Base-by-base conservation (phyloP, 257 asterid genomes). In the Mentha longifolia region DNA sequence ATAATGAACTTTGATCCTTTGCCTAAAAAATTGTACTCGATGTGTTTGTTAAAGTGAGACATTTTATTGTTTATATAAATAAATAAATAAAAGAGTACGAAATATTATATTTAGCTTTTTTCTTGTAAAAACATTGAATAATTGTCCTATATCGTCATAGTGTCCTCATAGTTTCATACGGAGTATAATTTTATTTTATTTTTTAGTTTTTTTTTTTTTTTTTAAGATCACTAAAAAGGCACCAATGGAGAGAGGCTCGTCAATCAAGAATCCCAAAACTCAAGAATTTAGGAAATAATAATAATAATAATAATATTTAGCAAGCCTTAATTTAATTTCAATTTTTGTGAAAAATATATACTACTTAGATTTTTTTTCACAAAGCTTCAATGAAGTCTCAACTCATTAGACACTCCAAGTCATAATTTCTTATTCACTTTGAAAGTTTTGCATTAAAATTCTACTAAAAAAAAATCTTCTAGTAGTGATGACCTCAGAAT, bases 241-340 rank as follows among this genome's bases (percentile, higher is more conserved):
- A 7, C 54, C 68, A 42, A 41, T 42, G 37, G 68, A 19, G 54
- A 13, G 52, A 19, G 50, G 54, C 58, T 19, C 28, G 0, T 65
- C 43, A 28, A 22, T 64, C 69, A 45, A 64, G 69, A 64, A 20
- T 64, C 57, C 39, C 39, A 61, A 61, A 16, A 61, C 67, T 61
- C 67, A 35, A n/a, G 66, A 60, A 35, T 60, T n/a, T n/a, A 31
- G 43, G 8, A 6, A 55, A 10, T 25, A 17, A 4, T 15, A 31
- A 11, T 3, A 58, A 31, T 58, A 58, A 28, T 6, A 56, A 22
- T 22, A 22, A 22, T 22, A 22, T 0, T 22, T 25, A 8, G 61
- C 61, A 22, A 51, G 28, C 16, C 17, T 3, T 56, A 56, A 5
- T 11, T 45, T 13, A 10, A 43, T 43, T 45, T 45, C 5, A 22